phyloP scores from a whole-genome alignment of 2,329 filamentous ascomycete species.

The Ascochyta viciae-villosae region DNA sequence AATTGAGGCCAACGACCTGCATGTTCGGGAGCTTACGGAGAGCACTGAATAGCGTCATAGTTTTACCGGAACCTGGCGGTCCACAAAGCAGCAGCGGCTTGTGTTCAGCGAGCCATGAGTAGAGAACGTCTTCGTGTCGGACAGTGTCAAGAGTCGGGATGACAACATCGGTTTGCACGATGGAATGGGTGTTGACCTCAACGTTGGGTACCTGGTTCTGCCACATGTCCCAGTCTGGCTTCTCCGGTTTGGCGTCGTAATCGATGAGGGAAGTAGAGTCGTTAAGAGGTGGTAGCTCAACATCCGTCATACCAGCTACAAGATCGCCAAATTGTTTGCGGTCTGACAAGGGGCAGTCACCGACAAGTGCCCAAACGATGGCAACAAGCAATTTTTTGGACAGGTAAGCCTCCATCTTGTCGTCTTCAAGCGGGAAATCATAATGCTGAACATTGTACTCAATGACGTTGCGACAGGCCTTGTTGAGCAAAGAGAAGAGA shows the following conservation, averaged over 20 bases:
- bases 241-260: constrained; percentile 87
- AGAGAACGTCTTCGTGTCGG: constrained; percentile 97
- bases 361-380: constrained; percentile 93
- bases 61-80: constrained; percentile 98
- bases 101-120: constrained; percentile 98
- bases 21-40: constrained; percentile 96
- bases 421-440: constrained; percentile 89
- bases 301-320: constrained; percentile 80
- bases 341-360: constrained; percentile 87
- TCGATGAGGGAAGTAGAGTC: constrained; percentile 89
- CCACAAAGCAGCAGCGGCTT: constrained; percentile 96
- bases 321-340: constrained; percentile 90
- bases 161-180: constrained; percentile 97
- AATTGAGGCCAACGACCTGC: constrained; percentile 99
- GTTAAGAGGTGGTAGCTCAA: constrained; percentile 82
- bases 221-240: constrained; percentile 90
- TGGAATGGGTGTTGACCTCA: constrained; percentile 97
- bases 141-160: constrained; percentile 98
- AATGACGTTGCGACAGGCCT: constrained; percentile 87
- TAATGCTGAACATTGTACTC: constrained; percentile 95
- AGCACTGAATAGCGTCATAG: constrained; percentile 98
- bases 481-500: constrained; percentile 93
- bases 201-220: constrained; percentile 92
- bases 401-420: constrained; percentile 87
- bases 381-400: constrained; percentile 94